Evolutionary conservation across 2,329 filamentous ascomycete species (phyloP).

Genomic region (Phaeosphaeria sp.): DNA sequence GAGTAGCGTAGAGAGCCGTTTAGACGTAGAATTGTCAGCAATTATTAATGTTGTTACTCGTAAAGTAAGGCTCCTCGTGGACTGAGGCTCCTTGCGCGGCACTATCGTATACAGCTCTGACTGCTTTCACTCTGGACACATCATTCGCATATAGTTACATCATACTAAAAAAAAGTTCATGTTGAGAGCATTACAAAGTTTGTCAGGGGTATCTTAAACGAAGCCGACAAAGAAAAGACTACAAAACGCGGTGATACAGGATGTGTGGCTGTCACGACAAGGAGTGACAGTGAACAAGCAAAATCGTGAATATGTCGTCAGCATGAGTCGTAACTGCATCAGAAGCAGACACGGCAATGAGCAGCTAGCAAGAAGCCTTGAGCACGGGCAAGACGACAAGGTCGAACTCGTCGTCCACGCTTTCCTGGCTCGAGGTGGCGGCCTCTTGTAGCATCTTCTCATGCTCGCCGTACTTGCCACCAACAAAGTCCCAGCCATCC

Average conservation of each 20-base stretch:
- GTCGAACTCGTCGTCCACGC: conserved; percentile 45
- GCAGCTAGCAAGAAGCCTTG: conserved; percentile 13
- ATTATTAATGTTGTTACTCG: too few relatives aligned
- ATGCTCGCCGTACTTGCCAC: conserved; percentile 36
- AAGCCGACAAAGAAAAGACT: conserved; percentile 1
- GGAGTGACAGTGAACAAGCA: not conserved
- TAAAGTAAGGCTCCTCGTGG: too few relatives aligned
- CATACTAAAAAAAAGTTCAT: not conserved
- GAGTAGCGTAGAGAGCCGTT: conserved; percentile 61
- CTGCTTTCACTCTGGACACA: too few relatives aligned
- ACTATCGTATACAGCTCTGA: too few relatives aligned
- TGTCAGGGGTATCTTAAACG: not conserved
- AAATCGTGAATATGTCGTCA: too few relatives aligned
- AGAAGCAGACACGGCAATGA: not conserved
- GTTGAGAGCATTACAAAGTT: not conserved
- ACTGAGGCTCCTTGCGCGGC: too few relatives aligned
- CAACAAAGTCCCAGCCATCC: conserved; percentile 44
- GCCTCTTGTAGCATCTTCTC: conserved; percentile 17
- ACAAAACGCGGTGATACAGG: conserved; percentile 18
- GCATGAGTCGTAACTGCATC: not conserved
- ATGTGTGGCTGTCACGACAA: conserved; percentile 17
- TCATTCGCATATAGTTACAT: not conserved
- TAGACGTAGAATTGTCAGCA: not conserved
- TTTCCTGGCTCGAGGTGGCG: conserved; percentile 28
- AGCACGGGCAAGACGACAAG: conserved; percentile 34